Base-by-base conservation (phyloP, 306 rosid genomes). In the Pyrus communis region DNA sequence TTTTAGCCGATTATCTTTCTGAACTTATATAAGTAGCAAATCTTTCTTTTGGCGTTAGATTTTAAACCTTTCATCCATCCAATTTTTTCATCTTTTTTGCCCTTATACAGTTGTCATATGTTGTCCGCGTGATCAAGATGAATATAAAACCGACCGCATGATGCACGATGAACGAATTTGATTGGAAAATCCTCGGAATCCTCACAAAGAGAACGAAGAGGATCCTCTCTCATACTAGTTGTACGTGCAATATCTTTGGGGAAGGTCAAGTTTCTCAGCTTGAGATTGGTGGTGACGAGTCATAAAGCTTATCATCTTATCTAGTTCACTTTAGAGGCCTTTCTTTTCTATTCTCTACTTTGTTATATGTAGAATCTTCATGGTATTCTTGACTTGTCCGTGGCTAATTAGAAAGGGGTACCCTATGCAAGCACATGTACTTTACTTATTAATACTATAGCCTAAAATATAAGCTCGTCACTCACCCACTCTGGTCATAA, bases 251-350 rank as follows among this genome's bases (percentile, higher is more conserved):
- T 51, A 51, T 42, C 45, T 42, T 42, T 9, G 45, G 45, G 45
- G 42, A 38, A 8, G 54, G 54, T 12, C 62, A 27, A 22, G 64
- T 28, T 15, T 30, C 22, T 28, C 17, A 9, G 42, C 11, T 30
- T 63, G 14, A 63, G 15, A 54, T 78, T 78, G 71, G 80, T 82
- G 64, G 80, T 67, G 81, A 14, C 74, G 89, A 84, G 66, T 86
- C 87, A 77, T 13, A 51, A 40, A 31, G 61, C 77, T 81, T 75
- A 73, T 64, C 69, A 31, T 66, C 74, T 79, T 75, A 79, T 81
- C 70, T 25, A 45, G 69, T 58, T 5, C 17, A 69, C 70, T 79
- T 68, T 42, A 43, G 4, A 45, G 70, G 40, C 67, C 58, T 30
- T 30, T 30, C 55, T 11, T 28, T 57, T 61, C 21, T 40, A 40